Base-by-base conservation (phyloP, 305 asterid species). In the Solanum chacoense region DNA sequence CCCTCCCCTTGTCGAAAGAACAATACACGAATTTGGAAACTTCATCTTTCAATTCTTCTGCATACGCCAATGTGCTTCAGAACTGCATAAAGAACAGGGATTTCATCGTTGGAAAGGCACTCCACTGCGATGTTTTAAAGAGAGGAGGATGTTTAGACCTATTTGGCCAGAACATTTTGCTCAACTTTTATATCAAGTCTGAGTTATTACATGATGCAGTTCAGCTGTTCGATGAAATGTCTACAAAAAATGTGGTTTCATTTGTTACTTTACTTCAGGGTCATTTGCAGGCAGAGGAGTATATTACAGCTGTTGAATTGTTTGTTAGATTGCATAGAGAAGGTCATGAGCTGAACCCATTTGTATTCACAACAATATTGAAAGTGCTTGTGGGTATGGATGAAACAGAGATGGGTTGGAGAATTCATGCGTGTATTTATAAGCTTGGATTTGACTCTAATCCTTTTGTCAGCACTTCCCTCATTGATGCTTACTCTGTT, bases 231-330 rank as follows among this genome's bases (percentile, higher is more conserved):
- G 98, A 93, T 36, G 96, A 95, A 94, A 97, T 95, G 96, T 89
- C 87, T 3, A 92, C 90, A 1, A 91, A 94, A 91, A 94, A 95
- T 85, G 92, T 94, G 90, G 98, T 97, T 89, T 96, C 98, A 3
- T 94, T 94, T 89, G 98, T 95, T 59, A 95, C 99, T 3, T 78
- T 96, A 87, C 93, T 96, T 89, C 98, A 95, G 93, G 97, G 98
- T 9, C 85, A 72, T 84, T 85, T 83, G 26, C 85, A 67, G 84
- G 83, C 86, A 12, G 90, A 88, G 78, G 77, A 79, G 26, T 93
- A 89, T 78, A 89, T 50, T 77, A 91, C 91, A 83, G 95, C 96
- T 45, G 85, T 91, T 83, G 90, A 87, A 18, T 91, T 95, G 88
- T 94, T 95, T 94, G 73, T 89, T 74, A 90, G 93, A 85, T 90